Conservation (phyloP, 768 basidiomycete species). For the Lentinula aciculospora region DNA sequence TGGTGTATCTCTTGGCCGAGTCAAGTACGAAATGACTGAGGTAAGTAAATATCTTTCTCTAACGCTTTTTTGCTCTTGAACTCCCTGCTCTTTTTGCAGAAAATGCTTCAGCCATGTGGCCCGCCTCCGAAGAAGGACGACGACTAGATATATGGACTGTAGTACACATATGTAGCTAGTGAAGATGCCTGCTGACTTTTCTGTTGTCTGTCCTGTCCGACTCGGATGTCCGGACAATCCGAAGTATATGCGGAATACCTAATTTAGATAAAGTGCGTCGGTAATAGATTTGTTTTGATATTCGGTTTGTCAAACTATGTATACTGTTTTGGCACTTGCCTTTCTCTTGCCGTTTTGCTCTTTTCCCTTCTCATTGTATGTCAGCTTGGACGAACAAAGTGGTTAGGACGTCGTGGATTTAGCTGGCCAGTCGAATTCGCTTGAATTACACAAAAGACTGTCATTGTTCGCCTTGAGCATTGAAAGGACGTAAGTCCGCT, state of each 20-base stretch:
- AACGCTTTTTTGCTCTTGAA: slow-evolving; percentile 32
- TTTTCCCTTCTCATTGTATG: not conserved
- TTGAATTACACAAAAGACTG: not conserved
- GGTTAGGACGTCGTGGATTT: not conserved
- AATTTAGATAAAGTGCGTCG: not conserved
- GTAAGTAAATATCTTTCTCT: slow-evolving; percentile 32
- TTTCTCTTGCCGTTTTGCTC: not conserved
- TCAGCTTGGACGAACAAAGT: not conserved
- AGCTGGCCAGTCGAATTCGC: not conserved
- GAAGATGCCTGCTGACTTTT: not conserved
- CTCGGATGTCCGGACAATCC: not conserved
- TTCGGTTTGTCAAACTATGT: not conserved
- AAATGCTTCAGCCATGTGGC: slow-evolving; percentile 93
- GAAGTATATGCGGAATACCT: not conserved
- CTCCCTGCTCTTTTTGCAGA: slow-evolving; percentile 44
- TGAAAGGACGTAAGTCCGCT: not conserved
- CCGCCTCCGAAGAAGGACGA: slow-evolving; percentile 90
- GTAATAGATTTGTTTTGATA: not conserved
- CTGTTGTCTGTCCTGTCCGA: no score
- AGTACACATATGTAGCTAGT: not conserved
- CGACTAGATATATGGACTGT: slow-evolving; percentile 33
- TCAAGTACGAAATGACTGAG: slow-evolving; percentile 95
- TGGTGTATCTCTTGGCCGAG: slow-evolving; percentile 84
- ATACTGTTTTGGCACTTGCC: not conserved
- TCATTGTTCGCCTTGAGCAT: slow-evolving; percentile 6